Evolutionary conservation across 192 early-diverging fungal genomes (phyloP), one percentile per base, ranked within the genome.

Genomic region (Anaeromyces robustus): DNA sequence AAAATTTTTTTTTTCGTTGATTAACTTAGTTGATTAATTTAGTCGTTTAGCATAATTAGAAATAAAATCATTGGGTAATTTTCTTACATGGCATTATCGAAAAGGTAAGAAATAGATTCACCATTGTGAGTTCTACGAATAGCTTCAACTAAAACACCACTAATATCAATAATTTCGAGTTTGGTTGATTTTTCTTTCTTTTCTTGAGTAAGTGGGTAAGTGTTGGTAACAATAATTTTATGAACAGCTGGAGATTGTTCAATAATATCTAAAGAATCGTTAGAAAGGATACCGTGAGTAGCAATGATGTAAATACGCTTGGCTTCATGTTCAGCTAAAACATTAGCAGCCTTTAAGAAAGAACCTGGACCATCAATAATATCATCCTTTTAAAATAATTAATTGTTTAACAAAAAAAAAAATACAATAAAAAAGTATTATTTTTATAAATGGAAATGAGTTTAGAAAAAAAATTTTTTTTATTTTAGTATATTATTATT

Each of bases 121-220:
- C 94, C 95, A 82, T 97, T 96, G 89, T 97, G 96, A 80, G 93
- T 96, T 82, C 95, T 87, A 80, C 94, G 90, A 84, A 96, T 95
- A 14, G 95, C 97, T 86, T 99, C 96, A 28, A 96, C 94, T 78
- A 99, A 85, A n/a, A 96, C 94, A 18, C 91, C 89, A 30, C 92
- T 92, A 77, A 99, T 90, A 84, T 97, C 97, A 82, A 99, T 94
- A 31, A 93, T 87, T 32, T 87, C 82, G 30, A 99, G 87, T 86
- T 99, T 99, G 34, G 87, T 85, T 78, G 93, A 92, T 30, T 88
- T 85, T 3, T 85, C 84, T 2, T 87, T 88, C 84, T 96, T 93
- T 83, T 94, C 92, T 6, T 86, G 85, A 12, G 92, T 87, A 82
- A 94, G 86, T 2, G 96, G 96, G 84, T 95, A 96, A 11, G 94